Percentiles rank a stretch among this genome's conserved stretches.
Evolutionary conservation across 441 rosid species (phyloP).

Genomic region (Populus hybrid): DNA sequence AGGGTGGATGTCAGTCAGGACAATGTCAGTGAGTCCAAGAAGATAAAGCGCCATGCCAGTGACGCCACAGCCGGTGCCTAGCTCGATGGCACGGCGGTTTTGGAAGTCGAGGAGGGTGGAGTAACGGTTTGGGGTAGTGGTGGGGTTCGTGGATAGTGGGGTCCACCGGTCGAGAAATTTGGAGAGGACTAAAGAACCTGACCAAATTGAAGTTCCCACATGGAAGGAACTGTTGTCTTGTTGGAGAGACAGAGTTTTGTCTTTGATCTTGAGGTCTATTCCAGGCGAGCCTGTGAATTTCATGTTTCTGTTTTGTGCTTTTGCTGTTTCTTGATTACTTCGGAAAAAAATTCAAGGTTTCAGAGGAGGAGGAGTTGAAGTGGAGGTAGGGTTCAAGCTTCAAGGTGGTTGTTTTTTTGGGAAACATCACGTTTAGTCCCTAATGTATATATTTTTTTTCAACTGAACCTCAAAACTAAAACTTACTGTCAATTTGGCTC

Average conservation of each 20-base stretch:
- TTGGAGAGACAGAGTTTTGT: constrained; percentile 57
- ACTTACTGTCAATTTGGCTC: neutral
- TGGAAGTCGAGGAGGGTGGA: constrained; percentile 58
- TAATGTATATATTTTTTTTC: no score
- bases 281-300: constrained; percentile 85
- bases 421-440: neutral
- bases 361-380: neutral
- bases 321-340: neutral
- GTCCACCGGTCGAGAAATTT: constrained; percentile 90
- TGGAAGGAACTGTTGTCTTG: constrained; percentile 84
- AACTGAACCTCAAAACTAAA: neutral
- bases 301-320: constrained; percentile 28
- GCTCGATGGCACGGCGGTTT: constrained; percentile 64
- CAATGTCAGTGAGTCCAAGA: constrained; percentile 63
- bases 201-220: constrained; percentile 93
- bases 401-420: neutral
- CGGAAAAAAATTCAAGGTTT: neutral
- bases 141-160: constrained; percentile 10
- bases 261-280: constrained; percentile 60
- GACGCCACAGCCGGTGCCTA: constrained; percentile 77
- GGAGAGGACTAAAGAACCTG: constrained; percentile 78
- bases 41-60: constrained; percentile 78
- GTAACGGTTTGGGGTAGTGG: constrained; percentile 42
- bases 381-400: neutral
- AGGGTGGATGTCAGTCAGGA: constrained; percentile 75